Evolutionary conservation across 177 flowering plant species (phyloP).

Genomic region (Vitis hybrid): DNA sequence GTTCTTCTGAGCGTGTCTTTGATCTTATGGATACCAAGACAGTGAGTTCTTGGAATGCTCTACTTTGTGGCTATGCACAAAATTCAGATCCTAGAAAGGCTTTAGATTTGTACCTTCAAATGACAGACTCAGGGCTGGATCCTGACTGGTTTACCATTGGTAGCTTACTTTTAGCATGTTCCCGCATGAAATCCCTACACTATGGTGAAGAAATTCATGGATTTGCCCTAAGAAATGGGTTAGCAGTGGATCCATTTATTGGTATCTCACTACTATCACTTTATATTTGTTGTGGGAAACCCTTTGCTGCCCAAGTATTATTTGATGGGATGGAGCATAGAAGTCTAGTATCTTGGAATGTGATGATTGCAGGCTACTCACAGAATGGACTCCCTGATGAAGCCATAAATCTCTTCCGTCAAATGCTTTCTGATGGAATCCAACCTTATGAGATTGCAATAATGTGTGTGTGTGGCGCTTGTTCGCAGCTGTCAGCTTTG

Average conservation of each 20-base stretch:
- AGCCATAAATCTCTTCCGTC: slow-evolving; percentile 40
- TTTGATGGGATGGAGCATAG: slow-evolving; percentile 45
- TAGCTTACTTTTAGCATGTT: slow-evolving; percentile 57
- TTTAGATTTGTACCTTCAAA: slow-evolving; percentile 36
- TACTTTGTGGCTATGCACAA: slow-evolving; percentile 59
- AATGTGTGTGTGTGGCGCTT: slow-evolving; percentile 40
- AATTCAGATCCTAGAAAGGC: slow-evolving; percentile 52
- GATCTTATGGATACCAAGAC: slow-evolving; percentile 28
- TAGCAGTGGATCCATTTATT: slow-evolving; percentile 48
- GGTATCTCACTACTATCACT: slow-evolving; percentile 52
- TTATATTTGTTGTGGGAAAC: slow-evolving; percentile 45
- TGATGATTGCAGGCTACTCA: slow-evolving; percentile 62
- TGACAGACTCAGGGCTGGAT: slow-evolving; percentile 37
- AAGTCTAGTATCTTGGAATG: slow-evolving; percentile 57
- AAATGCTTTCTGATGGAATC: slow-evolving; percentile 39
- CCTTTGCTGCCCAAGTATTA: slow-evolving; percentile 28
- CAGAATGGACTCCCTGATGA: slow-evolving; percentile 39
- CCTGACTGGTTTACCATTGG: slow-evolving; percentile 55
- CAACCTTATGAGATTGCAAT: slow-evolving; percentile 42
- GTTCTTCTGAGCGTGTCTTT: slow-evolving; percentile 38
- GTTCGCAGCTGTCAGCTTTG: slow-evolving; percentile 57
- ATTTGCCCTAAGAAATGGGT: slow-evolving; percentile 47
- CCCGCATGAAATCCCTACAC: slow-evolving; percentile 35
- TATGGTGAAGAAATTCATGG: slow-evolving; percentile 60
- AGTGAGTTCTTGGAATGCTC: slow-evolving; percentile 67